phyloP scores from a whole-genome alignment of 257 asterid species.

The Jasminum sambac region DNA sequence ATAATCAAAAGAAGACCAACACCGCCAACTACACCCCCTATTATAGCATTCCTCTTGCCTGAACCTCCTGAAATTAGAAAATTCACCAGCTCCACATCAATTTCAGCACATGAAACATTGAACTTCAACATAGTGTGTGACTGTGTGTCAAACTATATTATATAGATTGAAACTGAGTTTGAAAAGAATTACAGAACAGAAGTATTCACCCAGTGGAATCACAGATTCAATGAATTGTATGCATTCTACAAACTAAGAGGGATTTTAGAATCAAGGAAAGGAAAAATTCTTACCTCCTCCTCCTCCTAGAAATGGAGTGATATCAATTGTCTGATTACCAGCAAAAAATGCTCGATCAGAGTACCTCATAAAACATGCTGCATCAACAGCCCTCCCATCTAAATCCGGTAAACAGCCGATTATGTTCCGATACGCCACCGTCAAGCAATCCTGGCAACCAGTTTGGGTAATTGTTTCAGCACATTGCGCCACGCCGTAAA shows the following conservation, averaged over 20 bases:
- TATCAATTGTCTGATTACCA: constrained; percentile 53
- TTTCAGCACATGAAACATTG: background rate
- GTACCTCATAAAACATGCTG: constrained; percentile 74
- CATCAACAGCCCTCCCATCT: constrained; percentile 75
- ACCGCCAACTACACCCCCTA: constrained; percentile 81
- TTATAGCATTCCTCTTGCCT: constrained; percentile 52
- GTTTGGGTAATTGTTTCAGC: constrained; percentile 51
- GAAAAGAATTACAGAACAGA: too few species aligned
- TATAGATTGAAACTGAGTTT: background rate
- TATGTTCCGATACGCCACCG: constrained; percentile 62
- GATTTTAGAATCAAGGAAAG: background rate
- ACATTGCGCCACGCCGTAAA: constrained; percentile 74
- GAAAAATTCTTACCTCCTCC: constrained; percentile 27
- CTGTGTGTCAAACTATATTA: too few species aligned
- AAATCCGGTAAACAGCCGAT: constrained; percentile 63
- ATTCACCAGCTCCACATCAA: background rate
- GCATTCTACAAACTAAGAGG: background rate
- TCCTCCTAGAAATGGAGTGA: constrained; percentile 53
- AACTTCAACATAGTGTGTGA: background rate
- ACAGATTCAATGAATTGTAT: background rate
- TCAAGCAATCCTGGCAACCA: constrained; percentile 74
- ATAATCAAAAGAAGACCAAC: constrained; percentile 50
- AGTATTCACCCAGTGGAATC: background rate
- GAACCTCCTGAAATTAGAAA: constrained; percentile 52
- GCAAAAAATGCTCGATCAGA: constrained; percentile 60